These are phyloP conservation scores for Penicillium frequentans DNA, from an alignment of 2,329 filamentous ascomycete genomes.

Conservation along the genomic window DNA sequence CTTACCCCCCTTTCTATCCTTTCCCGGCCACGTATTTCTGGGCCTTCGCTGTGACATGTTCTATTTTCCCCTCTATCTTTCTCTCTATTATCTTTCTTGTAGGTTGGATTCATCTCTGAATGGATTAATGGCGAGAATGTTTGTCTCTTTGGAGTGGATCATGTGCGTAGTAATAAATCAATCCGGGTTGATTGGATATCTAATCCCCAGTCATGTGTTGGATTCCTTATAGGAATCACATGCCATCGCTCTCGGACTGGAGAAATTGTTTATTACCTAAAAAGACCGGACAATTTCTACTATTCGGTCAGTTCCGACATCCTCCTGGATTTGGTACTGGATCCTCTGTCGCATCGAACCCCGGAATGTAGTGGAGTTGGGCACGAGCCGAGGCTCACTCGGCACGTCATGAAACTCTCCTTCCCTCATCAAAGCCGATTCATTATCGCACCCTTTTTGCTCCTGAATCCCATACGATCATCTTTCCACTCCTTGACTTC, in stretches of 20 bases:
- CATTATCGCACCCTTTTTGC: constrained; percentile 27
- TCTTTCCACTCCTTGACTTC: constrained; percentile 2
- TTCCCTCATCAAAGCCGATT: constrained; percentile 27
- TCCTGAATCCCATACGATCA: constrained; percentile 5
- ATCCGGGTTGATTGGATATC: background rate
- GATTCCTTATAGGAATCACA: background rate
- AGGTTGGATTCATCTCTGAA: constrained; percentile 38
- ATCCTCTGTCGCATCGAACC: background rate
- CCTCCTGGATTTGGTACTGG: background rate
- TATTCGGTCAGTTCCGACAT: background rate
- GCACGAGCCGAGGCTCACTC: constrained; percentile 36
- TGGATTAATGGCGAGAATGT: constrained; percentile 39
- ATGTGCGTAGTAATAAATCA: background rate
- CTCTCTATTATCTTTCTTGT: constrained; percentile 20
- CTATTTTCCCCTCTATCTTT: constrained; percentile 11
- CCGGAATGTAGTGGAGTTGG: constrained; percentile 11
- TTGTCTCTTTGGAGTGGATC: constrained; percentile 15
- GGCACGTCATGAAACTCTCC: constrained; percentile 37
- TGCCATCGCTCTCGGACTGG: background rate
- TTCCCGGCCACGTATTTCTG: constrained; percentile 19
- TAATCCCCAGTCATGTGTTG: background rate
- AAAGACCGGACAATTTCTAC: background rate
- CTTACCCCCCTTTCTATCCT: background rate
- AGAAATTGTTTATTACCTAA: background rate
- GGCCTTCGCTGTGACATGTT: constrained; percentile 13